Evolutionary conservation across 352 stramenopile species (phyloP).

Genomic region (Peronosclerospora sorghi): DNA sequence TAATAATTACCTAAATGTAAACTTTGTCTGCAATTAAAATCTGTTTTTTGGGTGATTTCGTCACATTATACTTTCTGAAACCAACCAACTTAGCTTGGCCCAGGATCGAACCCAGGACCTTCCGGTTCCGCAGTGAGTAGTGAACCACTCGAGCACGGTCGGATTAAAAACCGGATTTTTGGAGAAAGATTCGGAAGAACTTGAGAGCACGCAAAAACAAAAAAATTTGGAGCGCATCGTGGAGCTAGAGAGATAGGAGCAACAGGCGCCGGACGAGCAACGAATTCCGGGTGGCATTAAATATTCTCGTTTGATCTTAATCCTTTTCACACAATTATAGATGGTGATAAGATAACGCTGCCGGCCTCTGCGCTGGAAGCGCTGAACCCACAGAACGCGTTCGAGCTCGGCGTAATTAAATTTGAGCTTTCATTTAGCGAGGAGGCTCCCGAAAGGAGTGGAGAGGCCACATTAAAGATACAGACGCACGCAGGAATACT

Average conservation of each 20-base stretch:
- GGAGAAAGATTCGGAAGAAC: too few relatives aligned
- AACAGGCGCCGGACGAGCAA: constrained; percentile 50
- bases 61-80: too few relatives aligned
- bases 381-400: constrained; percentile 65
- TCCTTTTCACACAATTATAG: constrained; percentile 30
- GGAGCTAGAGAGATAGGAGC: constrained; percentile 38
- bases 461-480: background rate
- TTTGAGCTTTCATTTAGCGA: constrained; percentile 54
- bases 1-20: too few relatives aligned
- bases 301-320: constrained; percentile 39
- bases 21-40: too few relatives aligned
- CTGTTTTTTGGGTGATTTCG: too few relatives aligned
- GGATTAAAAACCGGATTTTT: too few relatives aligned
- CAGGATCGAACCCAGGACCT: too few relatives aligned
- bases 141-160: too few relatives aligned
- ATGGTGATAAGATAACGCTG: constrained; percentile 73
- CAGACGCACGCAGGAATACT: constrained; percentile 68
- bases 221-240: constrained; percentile 42
- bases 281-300: constrained; percentile 60
- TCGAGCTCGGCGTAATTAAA: constrained; percentile 69
- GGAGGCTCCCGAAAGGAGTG: background rate
- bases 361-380: constrained; percentile 62
- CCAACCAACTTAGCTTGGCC: too few relatives aligned
- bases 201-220: constrained; percentile 34
- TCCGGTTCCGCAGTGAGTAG: too few relatives aligned